Evolutionary conservation across 1,284 basidiomycete genomes (phyloP).

Genomic region (Apiotrichum mycotoxinovorans): DNA sequence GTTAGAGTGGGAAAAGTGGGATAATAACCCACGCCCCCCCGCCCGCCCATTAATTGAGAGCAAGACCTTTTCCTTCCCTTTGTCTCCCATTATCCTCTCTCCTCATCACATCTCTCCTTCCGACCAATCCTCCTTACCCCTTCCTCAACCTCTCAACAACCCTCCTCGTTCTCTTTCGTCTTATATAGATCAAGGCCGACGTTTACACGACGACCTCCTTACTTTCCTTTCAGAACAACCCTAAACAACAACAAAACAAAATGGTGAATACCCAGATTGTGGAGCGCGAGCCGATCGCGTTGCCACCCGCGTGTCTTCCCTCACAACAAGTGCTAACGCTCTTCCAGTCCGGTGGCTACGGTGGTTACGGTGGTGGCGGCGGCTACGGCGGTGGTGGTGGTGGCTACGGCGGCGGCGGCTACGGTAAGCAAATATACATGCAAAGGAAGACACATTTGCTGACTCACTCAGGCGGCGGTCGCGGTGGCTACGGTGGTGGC

Average conservation of each 20-base stretch:
- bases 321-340: not conserved
- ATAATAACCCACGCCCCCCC: too few relatives aligned
- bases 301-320: conserved; percentile 2
- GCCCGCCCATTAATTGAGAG: too few relatives aligned
- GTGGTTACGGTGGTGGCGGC: conserved; percentile 36
- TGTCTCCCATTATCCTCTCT: not conserved
- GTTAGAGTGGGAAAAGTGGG: too few relatives aligned
- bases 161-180: not conserved
- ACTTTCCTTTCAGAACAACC: conserved; percentile 4
- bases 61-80: too few relatives aligned
- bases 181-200: not conserved
- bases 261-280: conserved; percentile 10
- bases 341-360: conserved; percentile 38
- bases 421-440: conserved; percentile 19
- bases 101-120: conserved; percentile 3
- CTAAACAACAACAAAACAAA: conserved; percentile 7
- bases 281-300: not conserved
- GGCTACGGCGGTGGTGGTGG: conserved; percentile 46
- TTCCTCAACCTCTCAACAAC: not conserved
- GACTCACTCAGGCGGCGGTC: conserved; percentile 13
- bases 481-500: conserved; percentile 28
- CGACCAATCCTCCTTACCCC: not conserved
- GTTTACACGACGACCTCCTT: conserved; percentile 1
- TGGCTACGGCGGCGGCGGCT: conserved; percentile 51
- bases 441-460: not conserved